Evolutionary conservation across 768 basidiomycete species (phyloP), one percentile per base, ranked within the genome.

Genomic region (Heimioporus sp.): DNA sequence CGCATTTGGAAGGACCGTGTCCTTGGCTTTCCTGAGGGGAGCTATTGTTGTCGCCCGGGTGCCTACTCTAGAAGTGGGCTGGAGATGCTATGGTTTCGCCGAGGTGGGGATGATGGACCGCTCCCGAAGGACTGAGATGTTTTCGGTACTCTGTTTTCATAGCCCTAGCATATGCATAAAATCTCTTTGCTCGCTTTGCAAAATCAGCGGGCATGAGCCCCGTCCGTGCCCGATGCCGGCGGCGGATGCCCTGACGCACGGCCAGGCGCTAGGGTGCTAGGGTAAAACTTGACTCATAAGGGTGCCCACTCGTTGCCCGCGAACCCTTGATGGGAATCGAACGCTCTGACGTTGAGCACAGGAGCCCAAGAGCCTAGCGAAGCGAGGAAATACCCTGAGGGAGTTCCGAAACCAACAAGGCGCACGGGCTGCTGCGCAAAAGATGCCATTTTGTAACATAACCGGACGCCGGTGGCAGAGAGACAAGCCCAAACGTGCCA

Each of bases 31-130:
- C 56, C 61, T 55, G 67, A 54, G 47, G 64, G 49, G 60, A 62
- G 50, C 53, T 51, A 46, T 59, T 53, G 56, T 54, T 56, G 54
- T 48, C 31, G 31, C 24, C 24, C 51, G 66, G 66, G 68, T 64
- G 60, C 65, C 64, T 58, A 48, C 64, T 62, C 66, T 49, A 62
- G 62, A 37, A 66, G 66, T 50, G 67, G 67, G 63, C 63, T 55
- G 69, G 69, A 65, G 58, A 34, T 48, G 53, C 70, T 55, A 54
- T 30, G 54, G 66, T 51, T 51, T 48, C 56, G 50, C 46, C 54
- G 45, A 61, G 51, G 52, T 53, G 59, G 54, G 41, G 52, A 52
- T 62, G 54, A 60, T 57, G 60, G 62, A 64, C 59, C 51, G 54
- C 55, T 59, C 53, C 55, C 52, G 53, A 66, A 60, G 68, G 67